These are phyloP conservation scores for Cercospora sp. DNA, from an alignment of 2,329 filamentous ascomycete genomes.

Conservation along the genomic window DNA sequence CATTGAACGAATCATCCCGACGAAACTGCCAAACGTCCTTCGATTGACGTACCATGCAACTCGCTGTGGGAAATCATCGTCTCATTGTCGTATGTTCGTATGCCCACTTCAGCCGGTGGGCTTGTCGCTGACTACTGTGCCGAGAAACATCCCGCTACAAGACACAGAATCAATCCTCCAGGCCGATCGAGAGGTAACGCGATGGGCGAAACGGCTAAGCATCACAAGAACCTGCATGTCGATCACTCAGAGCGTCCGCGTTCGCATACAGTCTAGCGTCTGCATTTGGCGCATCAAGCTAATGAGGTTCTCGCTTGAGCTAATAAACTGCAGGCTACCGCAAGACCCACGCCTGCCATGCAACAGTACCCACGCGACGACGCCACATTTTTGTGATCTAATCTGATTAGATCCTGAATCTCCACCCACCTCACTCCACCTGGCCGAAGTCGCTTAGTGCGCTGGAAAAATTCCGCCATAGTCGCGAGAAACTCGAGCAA, in stretches of 20 bases:
- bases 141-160: not conserved
- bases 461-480: not conserved
- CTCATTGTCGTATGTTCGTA: not conserved
- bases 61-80: not conserved
- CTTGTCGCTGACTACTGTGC: not conserved
- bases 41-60: not conserved
- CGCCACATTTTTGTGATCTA: conserved; percentile 1
- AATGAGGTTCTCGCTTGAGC: not conserved
- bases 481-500: not conserved
- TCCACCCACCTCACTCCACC: not conserved
- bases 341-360: not conserved
- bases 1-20: not conserved
- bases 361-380: not conserved
- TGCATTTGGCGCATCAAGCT: not conserved
- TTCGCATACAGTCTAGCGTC: not conserved
- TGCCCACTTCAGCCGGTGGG: not conserved
- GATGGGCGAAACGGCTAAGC: not conserved
- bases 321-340: not conserved
- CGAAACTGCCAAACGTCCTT: not conserved
- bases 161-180: not conserved
- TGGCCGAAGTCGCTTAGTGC: not conserved
- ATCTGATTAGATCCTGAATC: conserved; percentile 5
- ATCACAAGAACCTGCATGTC: not conserved
- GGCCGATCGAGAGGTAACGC: not conserved
- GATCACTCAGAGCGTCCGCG: not conserved